Base-by-base conservation (phyloP, 768 basidiomycete genomes). In the Coprinellus micaceus region DNA sequence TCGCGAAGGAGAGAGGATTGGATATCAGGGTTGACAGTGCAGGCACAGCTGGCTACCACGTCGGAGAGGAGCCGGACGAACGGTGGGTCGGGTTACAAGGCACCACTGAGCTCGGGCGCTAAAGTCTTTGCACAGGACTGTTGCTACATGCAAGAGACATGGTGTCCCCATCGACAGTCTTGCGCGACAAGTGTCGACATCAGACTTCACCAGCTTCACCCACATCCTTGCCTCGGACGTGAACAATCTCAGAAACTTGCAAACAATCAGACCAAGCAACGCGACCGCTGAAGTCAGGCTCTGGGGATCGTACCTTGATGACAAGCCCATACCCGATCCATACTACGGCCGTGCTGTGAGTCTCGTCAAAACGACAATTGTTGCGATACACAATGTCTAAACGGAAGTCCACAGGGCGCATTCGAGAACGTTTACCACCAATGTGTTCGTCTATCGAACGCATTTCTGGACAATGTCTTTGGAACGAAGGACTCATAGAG, bases 211-310 rank as follows among this genome's bases (percentile, higher is more conserved):
- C 17, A 67, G 69, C 15, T 96, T 92, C 69, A 85, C 89, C 52
- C 85, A 94, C 63, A 93, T 98, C 63, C 77, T 98, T 12, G 91
- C 93, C 7, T 83, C 93, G 40, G 94, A 96, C 66, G 79, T 80
- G 56, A 83, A 75, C 64, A 95, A 95, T 70, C 76, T 90, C 60
- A 78, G 78, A 33, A 75, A 82, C 57, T 74, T 94, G 43, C 62
- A 82, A 43, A 76, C 77, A 51, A 76, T 83, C 43, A 77, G 71
- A 52, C 82, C 76, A 29, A 44, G 62, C 10, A 74, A 81, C 60
- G 69, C 81, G 17, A 86, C 83, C 3, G 88, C 90, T 0, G 75
- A 78, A 49, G 78, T 94, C 28, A 77, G 78, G 6, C 77, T 94
- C n/a, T 94, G 88, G 84, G 91, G 90, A 17, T 86, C 88, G 4